phyloP scores from a whole-genome alignment of 108 stramenopile genomes.

The Stephanodiscus minutulus region DNA sequence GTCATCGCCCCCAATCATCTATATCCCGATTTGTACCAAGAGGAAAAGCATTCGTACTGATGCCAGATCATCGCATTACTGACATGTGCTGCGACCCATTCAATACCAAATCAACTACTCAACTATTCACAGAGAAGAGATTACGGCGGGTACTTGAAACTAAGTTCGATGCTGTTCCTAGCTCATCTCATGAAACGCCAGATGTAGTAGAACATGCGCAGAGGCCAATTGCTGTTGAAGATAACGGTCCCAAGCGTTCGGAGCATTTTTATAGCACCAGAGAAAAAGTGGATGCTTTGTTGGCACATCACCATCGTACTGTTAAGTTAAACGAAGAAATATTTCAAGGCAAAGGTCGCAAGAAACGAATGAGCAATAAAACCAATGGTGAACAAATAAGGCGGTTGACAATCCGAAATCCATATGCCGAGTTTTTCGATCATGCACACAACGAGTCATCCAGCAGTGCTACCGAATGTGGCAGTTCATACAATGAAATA shows the following conservation, averaged over 20 bases:
- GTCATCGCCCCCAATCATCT: neutral
- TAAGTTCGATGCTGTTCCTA: neutral
- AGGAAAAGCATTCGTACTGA: slow-evolving; percentile 20
- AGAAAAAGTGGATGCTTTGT: slow-evolving; percentile 5
- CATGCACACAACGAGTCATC: slow-evolving; percentile 38
- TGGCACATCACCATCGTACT: slow-evolving; percentile 26
- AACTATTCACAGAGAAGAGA: slow-evolving; percentile 26
- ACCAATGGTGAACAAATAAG: slow-evolving; percentile 11
- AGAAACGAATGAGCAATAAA: slow-evolving; percentile 24
- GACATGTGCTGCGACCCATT: slow-evolving; percentile 24
- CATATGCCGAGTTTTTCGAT: slow-evolving; percentile 88
- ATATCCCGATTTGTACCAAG: slow-evolving; percentile 27
- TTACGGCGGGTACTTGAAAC: slow-evolving; percentile 22
- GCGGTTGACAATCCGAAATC: slow-evolving; percentile 51
- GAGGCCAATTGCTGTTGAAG: slow-evolving; percentile 2
- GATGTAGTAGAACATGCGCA: slow-evolving; percentile 1
- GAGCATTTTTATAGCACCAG: neutral
- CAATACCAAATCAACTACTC: slow-evolving; percentile 27
- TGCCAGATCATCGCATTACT: slow-evolving; percentile 45
- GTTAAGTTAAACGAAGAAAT: neutral
- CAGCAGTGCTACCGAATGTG: slow-evolving; percentile 29
- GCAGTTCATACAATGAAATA: slow-evolving; percentile 17
- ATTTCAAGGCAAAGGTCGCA: neutral
- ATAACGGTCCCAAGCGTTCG: neutral
- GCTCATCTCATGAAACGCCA: neutral